Conservation (phyloP, 2,329 filamentous ascomycete genomes). For the Thelonectria discophora region DNA sequence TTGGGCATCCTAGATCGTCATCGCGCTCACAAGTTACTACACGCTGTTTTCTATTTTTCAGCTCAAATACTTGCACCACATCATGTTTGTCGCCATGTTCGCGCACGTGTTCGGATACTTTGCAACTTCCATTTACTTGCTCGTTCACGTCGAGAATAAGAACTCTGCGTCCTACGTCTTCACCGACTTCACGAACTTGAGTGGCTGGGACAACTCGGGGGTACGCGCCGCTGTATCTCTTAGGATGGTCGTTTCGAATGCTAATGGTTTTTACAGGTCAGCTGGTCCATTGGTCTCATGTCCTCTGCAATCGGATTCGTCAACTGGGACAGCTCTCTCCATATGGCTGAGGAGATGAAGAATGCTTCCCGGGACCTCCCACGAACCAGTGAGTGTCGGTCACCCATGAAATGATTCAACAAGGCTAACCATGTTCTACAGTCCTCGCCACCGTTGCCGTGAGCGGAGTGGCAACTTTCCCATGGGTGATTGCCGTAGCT, state of each 20-base stretch:
- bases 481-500: constrained; percentile 17
- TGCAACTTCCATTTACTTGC: constrained; percentile 16
- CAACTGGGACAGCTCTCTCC: constrained; percentile 16
- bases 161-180: constrained; percentile 17
- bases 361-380: constrained; percentile 14
- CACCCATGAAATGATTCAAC: neutral
- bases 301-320: constrained; percentile 11
- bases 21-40: constrained; percentile 12
- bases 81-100: constrained; percentile 14
- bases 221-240: constrained; percentile 1
- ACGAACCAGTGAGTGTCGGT: constrained; percentile 5
- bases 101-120: constrained; percentile 13
- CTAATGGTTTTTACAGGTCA: neutral
- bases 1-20: constrained; percentile 10
- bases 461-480: constrained; percentile 10
- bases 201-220: constrained; percentile 19
- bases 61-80: constrained; percentile 10
- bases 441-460: constrained; percentile 15
- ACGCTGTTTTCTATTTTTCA: constrained; percentile 13
- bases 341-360: constrained; percentile 21
- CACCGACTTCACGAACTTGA: constrained; percentile 15
- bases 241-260: neutral
- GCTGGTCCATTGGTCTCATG: constrained; percentile 19
- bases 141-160: constrained; percentile 9
- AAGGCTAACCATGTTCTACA: neutral